Evolutionary conservation across 192 early-diverging fungal genomes (phyloP).

Genomic region (Fimicolochytrium jonesii): DNA sequence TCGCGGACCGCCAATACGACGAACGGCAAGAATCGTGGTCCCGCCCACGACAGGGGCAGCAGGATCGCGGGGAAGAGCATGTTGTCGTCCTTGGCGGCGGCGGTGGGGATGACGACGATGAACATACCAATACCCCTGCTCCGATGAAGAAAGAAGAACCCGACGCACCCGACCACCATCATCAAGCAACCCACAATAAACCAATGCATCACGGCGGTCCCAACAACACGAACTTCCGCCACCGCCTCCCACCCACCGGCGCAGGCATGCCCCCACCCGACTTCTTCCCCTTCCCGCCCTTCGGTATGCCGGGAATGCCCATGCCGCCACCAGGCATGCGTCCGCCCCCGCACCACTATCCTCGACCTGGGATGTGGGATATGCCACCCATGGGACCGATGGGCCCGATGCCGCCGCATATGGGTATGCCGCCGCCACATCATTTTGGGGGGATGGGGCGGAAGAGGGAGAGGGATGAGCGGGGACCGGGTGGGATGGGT

Average conservation of each 20-base stretch:
- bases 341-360: background rate
- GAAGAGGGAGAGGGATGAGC: background rate
- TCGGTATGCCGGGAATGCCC: background rate
- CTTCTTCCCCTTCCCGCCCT: background rate
- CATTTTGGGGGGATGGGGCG: background rate
- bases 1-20: conserved; percentile 24
- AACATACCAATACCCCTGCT: background rate
- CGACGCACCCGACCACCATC: background rate
- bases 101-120: conserved; percentile 3
- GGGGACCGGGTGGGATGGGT: background rate
- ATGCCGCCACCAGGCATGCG: conserved; percentile 7
- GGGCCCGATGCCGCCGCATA: background rate
- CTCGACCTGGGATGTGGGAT: background rate
- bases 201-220: background rate
- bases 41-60: background rate
- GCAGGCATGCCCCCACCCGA: background rate
- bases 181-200: background rate
- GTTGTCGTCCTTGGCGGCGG: conserved; percentile 29
- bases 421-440: background rate
- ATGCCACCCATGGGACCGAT: background rate
- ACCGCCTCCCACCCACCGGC: background rate
- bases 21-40: conserved; percentile 11
- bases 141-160: background rate
- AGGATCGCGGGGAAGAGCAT: conserved; percentile 30
- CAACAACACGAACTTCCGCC: background rate